Evolutionary conservation across 257 asterid species (phyloP), one percentile per base, ranked within the genome.

Genomic region (Lithospermum erythrorhizon): DNA sequence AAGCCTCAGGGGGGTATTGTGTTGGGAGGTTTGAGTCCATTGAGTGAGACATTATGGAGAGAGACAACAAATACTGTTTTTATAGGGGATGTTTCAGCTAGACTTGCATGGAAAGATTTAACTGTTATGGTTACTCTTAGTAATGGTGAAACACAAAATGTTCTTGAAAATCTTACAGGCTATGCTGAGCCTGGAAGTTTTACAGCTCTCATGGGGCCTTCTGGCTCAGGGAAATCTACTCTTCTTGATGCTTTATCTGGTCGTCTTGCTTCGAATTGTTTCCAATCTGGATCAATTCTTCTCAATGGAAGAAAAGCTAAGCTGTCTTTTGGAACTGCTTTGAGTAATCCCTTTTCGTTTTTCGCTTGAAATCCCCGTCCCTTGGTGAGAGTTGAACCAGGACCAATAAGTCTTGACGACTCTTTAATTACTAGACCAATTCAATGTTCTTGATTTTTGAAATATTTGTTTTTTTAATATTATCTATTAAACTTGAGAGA

Each of bases 161-260:
- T 90, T 32, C 56, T 90, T 22, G 96, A 90, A 63, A 77, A 73
- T 11, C 86, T 90, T 4, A 75, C 84, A 6, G 96, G 98, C 0
- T 90, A 87, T 21, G 96, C 98, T 1, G 98, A 90, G 67, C 95
- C 98, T 9, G 98, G 98, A 62, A 76, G 90, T 29, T 82, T 90
- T 57, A 90, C 98, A 1, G 98, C 98, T 0, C 87, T 90, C 55
- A 90, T 90, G 98, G 98, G 98, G 6, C 98, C 98, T 35, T 90
- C 98, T 5, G 98, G 98, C 56, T 90, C 98, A 55, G 98, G 98
- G 0, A 90, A 90, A 57, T 90, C 96, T 13, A 88, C 98, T 0
- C 76, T 91, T 53, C 96, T 91, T 55, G 95, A 91, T 55, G 96
- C 98, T 6, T 81, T 91, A 4, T 85, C 98, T 30, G 88, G 95